phyloP scores from a whole-genome alignment of 495 filamentous ascomycete species.

The Podospora didyma region DNA sequence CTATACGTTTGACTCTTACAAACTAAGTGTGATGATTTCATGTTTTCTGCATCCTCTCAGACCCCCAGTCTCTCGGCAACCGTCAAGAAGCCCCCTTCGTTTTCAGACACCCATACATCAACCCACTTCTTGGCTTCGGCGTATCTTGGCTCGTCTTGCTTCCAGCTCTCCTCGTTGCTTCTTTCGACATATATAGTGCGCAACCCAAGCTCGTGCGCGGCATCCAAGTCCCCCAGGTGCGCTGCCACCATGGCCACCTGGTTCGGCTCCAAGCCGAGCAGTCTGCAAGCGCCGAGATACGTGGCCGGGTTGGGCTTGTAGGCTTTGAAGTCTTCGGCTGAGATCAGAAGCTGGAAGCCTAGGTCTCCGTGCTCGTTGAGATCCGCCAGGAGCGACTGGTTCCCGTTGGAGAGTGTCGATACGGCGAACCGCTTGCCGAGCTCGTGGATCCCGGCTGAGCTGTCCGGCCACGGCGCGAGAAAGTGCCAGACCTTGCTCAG shows the following conservation, averaged over 20 bases:
- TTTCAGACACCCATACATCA: constrained; percentile 55
- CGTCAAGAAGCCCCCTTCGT: constrained; percentile 50
- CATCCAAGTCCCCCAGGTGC: constrained; percentile 65
- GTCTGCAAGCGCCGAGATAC: constrained; percentile 61
- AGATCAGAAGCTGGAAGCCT: constrained; percentile 58
- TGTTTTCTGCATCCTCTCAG: neutral
- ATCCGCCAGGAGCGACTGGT: constrained; percentile 61
- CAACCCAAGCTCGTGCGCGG: constrained; percentile 59
- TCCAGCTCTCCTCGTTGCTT: constrained; percentile 59
- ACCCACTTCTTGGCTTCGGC: constrained; percentile 56
- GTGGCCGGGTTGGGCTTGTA: constrained; percentile 72
- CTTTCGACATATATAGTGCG: constrained; percentile 75
- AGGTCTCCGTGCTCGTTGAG: constrained; percentile 53
- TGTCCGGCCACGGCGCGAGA: constrained; percentile 67
- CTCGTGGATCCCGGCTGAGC: constrained; percentile 48
- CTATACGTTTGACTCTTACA: too few species aligned
- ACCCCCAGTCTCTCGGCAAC: constrained; percentile 45
- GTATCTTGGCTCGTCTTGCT: constrained; percentile 45
- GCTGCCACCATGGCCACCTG: constrained; percentile 78
- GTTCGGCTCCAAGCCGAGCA: constrained; percentile 50
- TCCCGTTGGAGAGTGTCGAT: constrained; percentile 71
- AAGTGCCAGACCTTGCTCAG: constrained; percentile 66
- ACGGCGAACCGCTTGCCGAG: constrained; percentile 55
- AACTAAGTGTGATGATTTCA: too few species aligned
- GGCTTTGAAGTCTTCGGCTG: constrained; percentile 65